These are phyloP conservation scores for Vicia faba DNA, from an alignment of 306 rosid genomes.

Conservation along the genomic window DNA sequence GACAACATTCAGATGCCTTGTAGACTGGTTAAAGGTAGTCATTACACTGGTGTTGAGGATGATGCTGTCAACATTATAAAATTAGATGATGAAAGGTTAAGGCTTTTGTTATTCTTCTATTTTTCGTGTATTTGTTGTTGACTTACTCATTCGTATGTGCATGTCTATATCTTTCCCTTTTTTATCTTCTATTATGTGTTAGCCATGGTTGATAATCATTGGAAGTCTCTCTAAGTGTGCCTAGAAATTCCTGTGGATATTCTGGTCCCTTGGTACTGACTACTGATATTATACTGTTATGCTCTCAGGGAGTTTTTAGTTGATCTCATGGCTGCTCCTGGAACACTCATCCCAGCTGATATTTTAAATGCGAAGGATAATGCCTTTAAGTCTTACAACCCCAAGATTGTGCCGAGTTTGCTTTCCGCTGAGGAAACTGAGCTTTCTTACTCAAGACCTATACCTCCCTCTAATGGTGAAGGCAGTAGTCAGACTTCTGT, in stretches of 20 bases:
- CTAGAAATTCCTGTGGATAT: conserved; percentile 25
- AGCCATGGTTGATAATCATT: conserved; percentile 31
- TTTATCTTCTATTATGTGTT: conserved; percentile 17
- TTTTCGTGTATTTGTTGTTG: conserved; percentile 35
- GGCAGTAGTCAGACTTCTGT: conserved; percentile 69
- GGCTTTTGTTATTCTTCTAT: conserved; percentile 26
- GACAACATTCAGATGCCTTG: conserved; percentile 95
- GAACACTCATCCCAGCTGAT: conserved; percentile 91
- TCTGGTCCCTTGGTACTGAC: conserved; percentile 38
- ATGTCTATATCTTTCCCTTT: conserved; percentile 1
- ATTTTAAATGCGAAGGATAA: conserved; percentile 62
- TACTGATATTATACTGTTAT: conserved; percentile 45
- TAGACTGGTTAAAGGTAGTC: conserved; percentile 94
- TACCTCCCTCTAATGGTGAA: conserved; percentile 62
- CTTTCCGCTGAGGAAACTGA: conserved; percentile 55
- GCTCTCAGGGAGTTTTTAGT: conserved; percentile 94
- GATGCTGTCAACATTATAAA: conserved; percentile 92
- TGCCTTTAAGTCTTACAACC: conserved; percentile 58
- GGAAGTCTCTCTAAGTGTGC: conserved; percentile 6
- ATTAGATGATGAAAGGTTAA: conserved; percentile 93
- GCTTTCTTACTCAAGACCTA: conserved; percentile 52
- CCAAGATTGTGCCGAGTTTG: conserved; percentile 52
- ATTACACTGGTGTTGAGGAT: conserved; percentile 97
- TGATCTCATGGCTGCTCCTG: conserved; percentile 99
- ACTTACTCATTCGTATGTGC: conserved; percentile 9